A percentile compares a stretch with the other conserved stretches of the same genome.
These are phyloP conservation scores for Mollisiaceae sp. DNA, from an alignment of 2,329 filamentous ascomycete genomes.

Conservation along the genomic window DNA sequence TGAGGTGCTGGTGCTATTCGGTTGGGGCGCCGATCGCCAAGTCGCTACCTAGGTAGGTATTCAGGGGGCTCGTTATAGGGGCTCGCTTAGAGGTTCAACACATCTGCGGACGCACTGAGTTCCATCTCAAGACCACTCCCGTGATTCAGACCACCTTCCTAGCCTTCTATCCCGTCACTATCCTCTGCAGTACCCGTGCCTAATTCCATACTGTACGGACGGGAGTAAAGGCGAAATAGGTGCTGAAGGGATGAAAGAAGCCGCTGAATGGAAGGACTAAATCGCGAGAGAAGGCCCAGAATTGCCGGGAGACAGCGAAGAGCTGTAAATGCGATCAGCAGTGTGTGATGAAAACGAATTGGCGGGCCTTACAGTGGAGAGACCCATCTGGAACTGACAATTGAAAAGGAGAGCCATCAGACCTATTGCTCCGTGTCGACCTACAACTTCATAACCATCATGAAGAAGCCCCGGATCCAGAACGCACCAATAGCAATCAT, in stretches of 20 bases:
- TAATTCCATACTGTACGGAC: conserved; percentile 61
- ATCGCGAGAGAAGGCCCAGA: conserved; percentile 67
- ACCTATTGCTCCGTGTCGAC: conserved; percentile 61
- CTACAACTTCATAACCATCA: conserved; percentile 63
- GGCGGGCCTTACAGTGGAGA: conserved; percentile 48
- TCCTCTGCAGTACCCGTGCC: conserved; percentile 37
- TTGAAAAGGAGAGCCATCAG: conserved; percentile 64
- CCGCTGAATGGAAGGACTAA: conserved; percentile 63
- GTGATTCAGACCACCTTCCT: background rate
- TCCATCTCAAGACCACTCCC: too few species aligned
- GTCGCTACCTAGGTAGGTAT: too few species aligned
- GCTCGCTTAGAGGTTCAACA: too few species aligned
- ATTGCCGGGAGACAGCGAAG: conserved; percentile 63
- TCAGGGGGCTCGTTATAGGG: too few species aligned
- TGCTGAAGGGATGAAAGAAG: conserved; percentile 59
- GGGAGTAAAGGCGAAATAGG: conserved; percentile 60
- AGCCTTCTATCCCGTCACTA: background rate
- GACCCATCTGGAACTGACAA: conserved; percentile 66
- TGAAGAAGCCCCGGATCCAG: conserved; percentile 62
- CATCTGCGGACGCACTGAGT: too few species aligned
- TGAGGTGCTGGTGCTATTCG: too few species aligned
- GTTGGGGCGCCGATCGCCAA: too few species aligned
- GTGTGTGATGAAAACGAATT: background rate
- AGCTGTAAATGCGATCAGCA: conserved; percentile 37
- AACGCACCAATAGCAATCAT: conserved; percentile 61